Percentiles rank a stretch among this genome's conserved stretches.
These are phyloP conservation scores for Skeletonema tropicum DNA, from an alignment of 108 stramenopile genomes.

Conservation along the genomic window DNA sequence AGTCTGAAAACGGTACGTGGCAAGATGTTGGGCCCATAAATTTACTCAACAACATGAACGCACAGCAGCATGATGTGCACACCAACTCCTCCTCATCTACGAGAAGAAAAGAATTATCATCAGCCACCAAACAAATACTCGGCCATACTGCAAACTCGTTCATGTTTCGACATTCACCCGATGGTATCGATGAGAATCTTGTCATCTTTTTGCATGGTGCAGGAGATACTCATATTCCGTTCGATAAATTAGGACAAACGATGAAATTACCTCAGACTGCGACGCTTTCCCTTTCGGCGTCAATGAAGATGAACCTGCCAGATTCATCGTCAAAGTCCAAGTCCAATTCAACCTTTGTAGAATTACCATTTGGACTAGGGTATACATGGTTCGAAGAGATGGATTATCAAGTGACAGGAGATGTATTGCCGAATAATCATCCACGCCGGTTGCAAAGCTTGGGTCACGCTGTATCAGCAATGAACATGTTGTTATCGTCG, in stretches of 20 bases:
- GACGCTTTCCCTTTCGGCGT: constrained; percentile 28
- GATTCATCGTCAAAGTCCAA: neutral
- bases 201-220: constrained; percentile 55
- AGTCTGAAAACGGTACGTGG: constrained; percentile 16
- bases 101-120: constrained; percentile 13
- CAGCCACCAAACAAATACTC: neutral
- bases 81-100: neutral
- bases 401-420: constrained; percentile 49
- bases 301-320: neutral
- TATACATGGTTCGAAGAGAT: constrained; percentile 60
- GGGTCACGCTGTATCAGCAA: constrained; percentile 18
- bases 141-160: constrained; percentile 8
- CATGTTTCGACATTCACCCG: constrained; percentile 31
- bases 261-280: constrained; percentile 58
- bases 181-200: constrained; percentile 45
- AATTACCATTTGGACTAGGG: constrained; percentile 49
- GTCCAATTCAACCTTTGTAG: constrained; percentile 11
- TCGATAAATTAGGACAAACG: constrained; percentile 32
- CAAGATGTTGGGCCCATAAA: constrained; percentile 36
- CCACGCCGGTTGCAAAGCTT: constrained; percentile 24
- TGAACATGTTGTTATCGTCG: constrained; percentile 28
- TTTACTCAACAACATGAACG: constrained; percentile 7
- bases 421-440: constrained; percentile 18
- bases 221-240: constrained; percentile 48
- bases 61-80: neutral